Evolutionary conservation across 2,329 filamentous ascomycete species (phyloP), one percentile per base, ranked within the genome.

Genomic region (Pyrenophora tritici-repentis): DNA sequence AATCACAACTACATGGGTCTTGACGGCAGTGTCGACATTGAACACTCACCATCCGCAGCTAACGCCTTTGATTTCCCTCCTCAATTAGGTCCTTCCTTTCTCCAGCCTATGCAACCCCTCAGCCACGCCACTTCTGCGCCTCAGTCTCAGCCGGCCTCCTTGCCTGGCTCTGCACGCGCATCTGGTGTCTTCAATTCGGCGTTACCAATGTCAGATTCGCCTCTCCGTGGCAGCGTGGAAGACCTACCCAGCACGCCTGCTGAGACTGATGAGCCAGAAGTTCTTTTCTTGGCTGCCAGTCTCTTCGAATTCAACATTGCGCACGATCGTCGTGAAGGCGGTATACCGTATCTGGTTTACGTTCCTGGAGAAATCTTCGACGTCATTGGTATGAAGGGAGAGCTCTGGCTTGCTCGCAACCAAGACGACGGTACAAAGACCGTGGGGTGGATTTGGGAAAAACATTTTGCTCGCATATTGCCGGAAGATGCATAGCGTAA

Each of bases 381-480:
- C 65, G 79, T 99, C 45, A 91, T 99, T 68, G 94, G 88, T 24
- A 92, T 97, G 74, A 97, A 97, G 73, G 94, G 94, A 58, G 94
- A 99, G 78, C 82, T 97, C 41, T 99, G 94, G 94, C 85, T 99
- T 50, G 94, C 94, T 45, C 91, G 91, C 74, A 99, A 99, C 71
- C 94, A 99, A 76, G 94, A 99, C 68, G 94, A 99, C 73, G 78
- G 85, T 1, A 81, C 79, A 9, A 83, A 88, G 59, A 82, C 86
- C 59, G 86, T 97, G 29, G 94, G 94, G 43, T 99, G 94, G 94
- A 96, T 99, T 66, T 99, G 94, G 94, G 96, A 92, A 66, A 97
- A 97, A 74, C 94, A 99, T 77, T 99, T 99, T 79, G 73, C 73
- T 17, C 61, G 72, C 16, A 75, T 75, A 22, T 46, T 75, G 32